phyloP scores from a whole-genome alignment of 2,329 filamentous ascomycete genomes.

The Neonectria coccinea region DNA sequence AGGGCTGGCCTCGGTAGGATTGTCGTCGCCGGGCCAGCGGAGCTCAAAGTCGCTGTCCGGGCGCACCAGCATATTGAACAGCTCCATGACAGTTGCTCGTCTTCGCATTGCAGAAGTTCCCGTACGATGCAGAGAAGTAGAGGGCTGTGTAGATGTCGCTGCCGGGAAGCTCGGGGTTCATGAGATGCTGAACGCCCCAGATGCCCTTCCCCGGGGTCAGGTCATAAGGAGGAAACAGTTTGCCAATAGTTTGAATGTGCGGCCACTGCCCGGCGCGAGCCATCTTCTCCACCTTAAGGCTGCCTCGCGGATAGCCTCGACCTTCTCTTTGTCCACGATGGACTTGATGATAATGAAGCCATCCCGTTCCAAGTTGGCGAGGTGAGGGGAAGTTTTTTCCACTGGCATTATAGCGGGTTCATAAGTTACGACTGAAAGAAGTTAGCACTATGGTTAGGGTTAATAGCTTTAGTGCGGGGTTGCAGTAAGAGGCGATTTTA shows the following conservation, averaged over 20 bases:
- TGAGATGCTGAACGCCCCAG: conserved; percentile 89
- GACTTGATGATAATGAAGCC: conserved; percentile 81
- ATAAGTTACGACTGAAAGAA: too few species aligned
- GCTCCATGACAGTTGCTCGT: conserved; percentile 83
- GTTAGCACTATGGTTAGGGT: too few species aligned
- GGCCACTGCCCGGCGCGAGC: conserved; percentile 82
- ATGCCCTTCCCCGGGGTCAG: conserved; percentile 71
- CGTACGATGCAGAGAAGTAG: conserved; percentile 80
- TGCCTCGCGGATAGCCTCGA: conserved; percentile 70
- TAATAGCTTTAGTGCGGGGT: too few species aligned
- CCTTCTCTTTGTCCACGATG: conserved; percentile 68
- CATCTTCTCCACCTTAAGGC: conserved; percentile 65
- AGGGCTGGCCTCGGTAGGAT: conserved; percentile 70
- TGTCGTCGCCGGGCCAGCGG: conserved; percentile 88
- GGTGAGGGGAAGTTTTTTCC: too few species aligned
- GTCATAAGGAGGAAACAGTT: conserved; percentile 91
- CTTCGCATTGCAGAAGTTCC: conserved; percentile 68
- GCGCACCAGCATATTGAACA: conserved; percentile 86
- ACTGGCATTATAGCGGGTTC: too few species aligned
- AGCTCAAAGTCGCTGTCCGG: conserved; percentile 79
- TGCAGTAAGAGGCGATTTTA: too few species aligned
- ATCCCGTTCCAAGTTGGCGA: conserved; percentile 75
- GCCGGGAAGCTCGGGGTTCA: conserved; percentile 77
- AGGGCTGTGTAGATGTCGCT: conserved; percentile 70
- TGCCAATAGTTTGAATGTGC: conserved; percentile 83